These are phyloP conservation scores for Nemophila menziesii DNA, from an alignment of 257 asterid species.

Conservation along the genomic window DNA sequence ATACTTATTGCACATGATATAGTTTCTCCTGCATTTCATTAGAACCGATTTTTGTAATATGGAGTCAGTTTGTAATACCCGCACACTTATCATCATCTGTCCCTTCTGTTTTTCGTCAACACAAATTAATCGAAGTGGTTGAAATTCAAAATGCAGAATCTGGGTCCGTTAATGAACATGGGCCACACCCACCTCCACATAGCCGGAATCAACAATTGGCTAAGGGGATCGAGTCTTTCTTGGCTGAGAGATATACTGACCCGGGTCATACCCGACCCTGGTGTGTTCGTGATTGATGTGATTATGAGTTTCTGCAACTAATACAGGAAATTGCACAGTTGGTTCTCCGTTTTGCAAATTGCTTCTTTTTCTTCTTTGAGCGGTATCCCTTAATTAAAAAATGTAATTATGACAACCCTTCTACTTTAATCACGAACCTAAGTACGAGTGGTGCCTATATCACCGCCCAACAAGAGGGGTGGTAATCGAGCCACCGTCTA, in stretches of 20 bases:
- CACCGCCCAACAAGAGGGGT: too few relatives aligned
- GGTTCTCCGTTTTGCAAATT: too few relatives aligned
- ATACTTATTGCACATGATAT: too few relatives aligned
- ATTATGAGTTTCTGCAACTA: slow-evolving; percentile 58
- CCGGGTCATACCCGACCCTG: slow-evolving; percentile 23
- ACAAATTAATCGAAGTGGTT: slow-evolving; percentile 7
- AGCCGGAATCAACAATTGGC: slow-evolving; percentile 20
- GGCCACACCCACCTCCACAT: background rate
- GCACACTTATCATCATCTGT: slow-evolving; percentile 41
- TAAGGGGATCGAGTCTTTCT: slow-evolving; percentile 26
- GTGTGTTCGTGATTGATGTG: slow-evolving; percentile 41
- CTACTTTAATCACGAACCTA: too few relatives aligned
- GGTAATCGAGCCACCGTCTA: too few relatives aligned
- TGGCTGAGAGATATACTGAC: slow-evolving; percentile 17
- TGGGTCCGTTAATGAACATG: background rate
- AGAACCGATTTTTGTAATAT: too few relatives aligned
- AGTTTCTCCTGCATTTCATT: too few relatives aligned
- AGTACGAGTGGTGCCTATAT: too few relatives aligned
- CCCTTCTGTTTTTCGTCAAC: slow-evolving; percentile 5
- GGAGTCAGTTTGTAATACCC: slow-evolving; percentile 47
- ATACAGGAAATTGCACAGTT: too few relatives aligned
- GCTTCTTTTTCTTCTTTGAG: too few relatives aligned
- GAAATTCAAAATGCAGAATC: slow-evolving; percentile 18
- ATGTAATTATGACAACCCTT: too few relatives aligned
- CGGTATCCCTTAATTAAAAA: too few relatives aligned